phyloP scores from a whole-genome alignment of 169 alveolate species.

The Cryptosporidium canis region DNA sequence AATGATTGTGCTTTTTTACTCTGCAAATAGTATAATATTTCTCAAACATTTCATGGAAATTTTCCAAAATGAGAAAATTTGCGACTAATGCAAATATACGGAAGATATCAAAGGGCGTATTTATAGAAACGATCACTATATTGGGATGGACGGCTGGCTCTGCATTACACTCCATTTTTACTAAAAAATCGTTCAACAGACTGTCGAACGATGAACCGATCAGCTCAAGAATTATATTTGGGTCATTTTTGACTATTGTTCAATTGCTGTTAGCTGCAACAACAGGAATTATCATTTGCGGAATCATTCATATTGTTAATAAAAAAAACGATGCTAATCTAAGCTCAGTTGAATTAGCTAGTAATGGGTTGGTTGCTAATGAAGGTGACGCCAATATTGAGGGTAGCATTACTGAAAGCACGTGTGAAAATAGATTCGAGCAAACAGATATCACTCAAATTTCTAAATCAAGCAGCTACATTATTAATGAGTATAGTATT shows the following conservation, averaged over 20 bases:
- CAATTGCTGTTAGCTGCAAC: slow-evolving; percentile 39
- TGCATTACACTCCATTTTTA: slow-evolving; percentile 61
- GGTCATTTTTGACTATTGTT: slow-evolving; percentile 52
- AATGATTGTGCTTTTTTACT: not conserved
- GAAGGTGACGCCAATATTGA: slow-evolving; percentile 5
- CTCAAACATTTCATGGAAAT: not conserved
- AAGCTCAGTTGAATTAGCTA: not conserved
- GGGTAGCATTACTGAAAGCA: slow-evolving; percentile 57
- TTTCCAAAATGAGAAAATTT: slow-evolving; percentile 10
- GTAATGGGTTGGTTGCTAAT: not conserved
- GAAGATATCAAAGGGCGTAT: slow-evolving; percentile 10
- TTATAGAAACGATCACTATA: slow-evolving; percentile 40
- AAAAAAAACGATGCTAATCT: not conserved
- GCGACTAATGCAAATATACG: slow-evolving; percentile 3
- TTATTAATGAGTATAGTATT: not conserved
- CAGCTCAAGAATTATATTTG: slow-evolving; percentile 32
- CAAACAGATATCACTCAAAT: slow-evolving; percentile 40
- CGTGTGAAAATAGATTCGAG: slow-evolving; percentile 50
- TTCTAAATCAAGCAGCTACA: slow-evolving; percentile 35
- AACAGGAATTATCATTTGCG: slow-evolving; percentile 48
- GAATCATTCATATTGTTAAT: not conserved
- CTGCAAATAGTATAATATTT: not conserved
- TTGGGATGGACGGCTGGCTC: slow-evolving; percentile 72
- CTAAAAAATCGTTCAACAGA: slow-evolving; percentile 52
- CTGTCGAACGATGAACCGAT: slow-evolving; percentile 15